Base-by-base conservation (phyloP, 257 asterid species). In the Scutellaria baicalensis region DNA sequence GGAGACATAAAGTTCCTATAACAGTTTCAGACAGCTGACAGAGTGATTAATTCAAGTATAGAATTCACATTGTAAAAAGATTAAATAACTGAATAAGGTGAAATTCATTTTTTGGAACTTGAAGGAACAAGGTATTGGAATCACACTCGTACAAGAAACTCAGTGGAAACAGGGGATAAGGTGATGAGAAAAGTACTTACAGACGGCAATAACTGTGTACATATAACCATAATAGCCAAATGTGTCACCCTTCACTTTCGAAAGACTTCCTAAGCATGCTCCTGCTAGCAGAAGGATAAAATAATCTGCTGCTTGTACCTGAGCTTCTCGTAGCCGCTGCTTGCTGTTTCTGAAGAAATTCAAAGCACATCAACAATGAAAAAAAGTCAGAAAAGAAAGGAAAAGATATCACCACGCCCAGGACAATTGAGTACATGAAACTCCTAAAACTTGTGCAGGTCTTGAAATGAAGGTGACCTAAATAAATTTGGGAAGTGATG, bases 241-340 rank as follows among this genome's bases (percentile, higher is more conserved):
- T 16, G 97, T 89, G 79, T 94, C 99, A 0, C 95, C 99, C 83
- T 84, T 84, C 60, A 80, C 86, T 81, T 85, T 87, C 18, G 96
- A 83, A 75, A 94, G 97, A 74, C 85, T 85, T 82, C 99, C 97
- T 76, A 94, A 72, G 88, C 97, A 88, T 38, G 95, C 97, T 83
- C 97, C 99, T 61, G 97, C 99, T 47, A 94, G 84, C 81, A 94
- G 75, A 77, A 94, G 99, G 80, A 91, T 91, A 62, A 94, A 64
- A 78, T 82, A 94, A 77, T 94, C 99, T 33, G 88, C 97, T 70
- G 95, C 97, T 86, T 89, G 99, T 23, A 89, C 47, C 75, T 88
- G 80, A 55, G 97, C 96, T 86, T 94, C 99, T 80, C 99, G 87
- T 59, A 94, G 78, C 76, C 96, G 84, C 77, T 94, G 99, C 84